phyloP scores from a whole-genome alignment of 495 filamentous ascomycete genomes.

The Penicillium salamii region DNA sequence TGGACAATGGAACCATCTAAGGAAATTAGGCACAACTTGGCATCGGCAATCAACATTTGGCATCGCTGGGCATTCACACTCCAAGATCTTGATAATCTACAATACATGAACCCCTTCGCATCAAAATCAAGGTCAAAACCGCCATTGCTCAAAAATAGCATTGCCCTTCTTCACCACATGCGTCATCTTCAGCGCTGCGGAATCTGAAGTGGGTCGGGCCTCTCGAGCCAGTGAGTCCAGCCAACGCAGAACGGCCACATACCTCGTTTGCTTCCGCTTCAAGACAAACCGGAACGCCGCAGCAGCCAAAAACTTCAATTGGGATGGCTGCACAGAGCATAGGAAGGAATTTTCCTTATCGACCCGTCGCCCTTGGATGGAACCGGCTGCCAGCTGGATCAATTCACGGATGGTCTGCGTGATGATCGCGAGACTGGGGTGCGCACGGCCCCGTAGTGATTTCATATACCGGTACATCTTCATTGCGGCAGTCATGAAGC shows the following conservation, averaged over 20 bases:
- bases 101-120: no score
- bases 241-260: slow-evolving; percentile 59
- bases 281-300: slow-evolving; percentile 66
- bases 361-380: slow-evolving; percentile 59
- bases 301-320: slow-evolving; percentile 68
- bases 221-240: slow-evolving; percentile 44
- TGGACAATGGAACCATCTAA: not conserved
- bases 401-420: slow-evolving; percentile 66
- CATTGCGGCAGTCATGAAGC: slow-evolving; percentile 72
- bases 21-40: not conserved
- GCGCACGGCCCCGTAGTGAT: slow-evolving; percentile 52
- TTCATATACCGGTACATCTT: slow-evolving; percentile 81
- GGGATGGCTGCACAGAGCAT: slow-evolving; percentile 58
- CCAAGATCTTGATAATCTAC: no score
- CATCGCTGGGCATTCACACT: no score
- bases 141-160: slow-evolving; percentile 38
- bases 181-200: slow-evolving; percentile 24
- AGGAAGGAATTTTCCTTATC: slow-evolving; percentile 32
- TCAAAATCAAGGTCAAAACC: slow-evolving; percentile 24
- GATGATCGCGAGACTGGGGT: slow-evolving; percentile 53
- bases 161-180: slow-evolving; percentile 35
- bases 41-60: not conserved
- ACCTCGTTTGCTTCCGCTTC: slow-evolving; percentile 65
- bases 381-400: slow-evolving; percentile 57
- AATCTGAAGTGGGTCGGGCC: slow-evolving; percentile 30